A percentile compares a stretch with the other conserved stretches of the same genome.
Evolutionary conservation across 164 flowering plant genomes (phyloP).

Genomic region (Piper betle): DNA sequence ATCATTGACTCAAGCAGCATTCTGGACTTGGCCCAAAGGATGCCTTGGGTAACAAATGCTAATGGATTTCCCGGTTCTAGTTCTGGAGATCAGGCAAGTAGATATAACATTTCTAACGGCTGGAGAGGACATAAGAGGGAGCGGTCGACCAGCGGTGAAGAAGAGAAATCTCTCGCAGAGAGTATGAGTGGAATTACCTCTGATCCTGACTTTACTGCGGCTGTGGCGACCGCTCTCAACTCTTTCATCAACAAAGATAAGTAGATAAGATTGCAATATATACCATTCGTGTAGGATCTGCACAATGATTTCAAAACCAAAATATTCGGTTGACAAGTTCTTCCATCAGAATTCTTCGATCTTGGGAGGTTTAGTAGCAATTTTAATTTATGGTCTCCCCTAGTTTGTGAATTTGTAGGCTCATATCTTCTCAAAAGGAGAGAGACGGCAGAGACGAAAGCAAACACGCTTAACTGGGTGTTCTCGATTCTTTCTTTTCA

Average conservation of each 20-base stretch:
- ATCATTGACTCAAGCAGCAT: conserved; percentile 25
- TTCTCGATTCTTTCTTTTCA: too few species aligned
- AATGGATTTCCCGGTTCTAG: conserved; percentile 1
- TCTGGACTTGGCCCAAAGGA: conserved; percentile 24
- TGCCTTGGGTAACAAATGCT: conserved; percentile 18
- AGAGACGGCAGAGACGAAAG: too few species aligned
- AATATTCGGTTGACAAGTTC: too few species aligned
- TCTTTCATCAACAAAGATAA: conserved; percentile 41
- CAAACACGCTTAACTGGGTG: too few species aligned
- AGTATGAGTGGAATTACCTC: conserved; percentile 42
- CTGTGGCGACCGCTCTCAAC: conserved; percentile 63
- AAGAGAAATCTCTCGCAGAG: conserved; percentile 19
- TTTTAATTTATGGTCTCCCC: too few species aligned
- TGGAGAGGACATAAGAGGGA: conserved; percentile 5
- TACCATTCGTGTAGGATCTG: too few species aligned
- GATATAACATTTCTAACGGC: neutral
- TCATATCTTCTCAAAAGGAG: too few species aligned
- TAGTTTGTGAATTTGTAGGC: too few species aligned
- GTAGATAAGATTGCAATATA: too few species aligned
- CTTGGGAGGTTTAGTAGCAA: too few species aligned
- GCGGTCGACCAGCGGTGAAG: conserved; percentile 12
- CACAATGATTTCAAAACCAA: too few species aligned
- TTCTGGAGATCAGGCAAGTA: neutral
- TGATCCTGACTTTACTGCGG: conserved; percentile 55
- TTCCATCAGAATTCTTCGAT: too few species aligned